Percentiles rank a stretch among this genome's conserved stretches.
These are phyloP conservation scores for Yarrowia alimentaria DNA, from an alignment of 805 yeast genomes.

Conservation along the genomic window DNA sequence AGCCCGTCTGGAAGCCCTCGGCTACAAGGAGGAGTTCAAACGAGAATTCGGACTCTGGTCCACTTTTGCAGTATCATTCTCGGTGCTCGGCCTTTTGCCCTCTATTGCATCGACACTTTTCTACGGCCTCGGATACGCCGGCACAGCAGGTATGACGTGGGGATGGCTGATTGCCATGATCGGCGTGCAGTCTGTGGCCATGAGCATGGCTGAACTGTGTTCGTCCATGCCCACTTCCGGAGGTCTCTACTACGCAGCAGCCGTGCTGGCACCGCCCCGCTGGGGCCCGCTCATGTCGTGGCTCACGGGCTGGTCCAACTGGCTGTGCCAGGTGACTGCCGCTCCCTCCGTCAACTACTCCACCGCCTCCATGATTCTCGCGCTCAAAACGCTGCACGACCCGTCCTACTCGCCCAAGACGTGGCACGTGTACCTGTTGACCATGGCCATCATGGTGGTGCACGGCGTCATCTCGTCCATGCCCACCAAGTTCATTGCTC, in stretches of 20 bases:
- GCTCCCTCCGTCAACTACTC: constrained; percentile 60
- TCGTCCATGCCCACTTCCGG: constrained; percentile 66
- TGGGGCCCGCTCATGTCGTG: constrained; percentile 56
- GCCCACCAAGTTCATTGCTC: constrained; percentile 56
- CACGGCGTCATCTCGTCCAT: constrained; percentile 51
- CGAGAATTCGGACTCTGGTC: constrained; percentile 61
- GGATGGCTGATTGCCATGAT: constrained; percentile 55
- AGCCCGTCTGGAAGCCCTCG: constrained; percentile 41
- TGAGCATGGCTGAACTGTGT: constrained; percentile 53
- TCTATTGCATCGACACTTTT: constrained; percentile 60
- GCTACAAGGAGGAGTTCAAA: constrained; percentile 61
- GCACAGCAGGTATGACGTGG: constrained; percentile 66
- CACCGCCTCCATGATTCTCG: constrained; percentile 57
- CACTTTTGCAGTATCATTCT: constrained; percentile 60
- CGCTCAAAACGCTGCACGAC: constrained; percentile 47
- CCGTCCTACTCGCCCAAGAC: constrained; percentile 45
- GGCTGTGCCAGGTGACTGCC: constrained; percentile 62
- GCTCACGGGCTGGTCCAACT: constrained; percentile 64
- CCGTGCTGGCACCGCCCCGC: constrained; percentile 56
- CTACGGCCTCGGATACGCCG: constrained; percentile 61
- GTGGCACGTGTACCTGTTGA: constrained; percentile 53
- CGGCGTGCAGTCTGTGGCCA: constrained; percentile 57
- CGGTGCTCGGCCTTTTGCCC: constrained; percentile 65
- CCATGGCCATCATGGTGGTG: constrained; percentile 51
- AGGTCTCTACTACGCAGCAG: constrained; percentile 68